These are phyloP conservation scores for Amanita thiersii DNA, from an alignment of 768 basidiomycete species.

Conservation along the genomic window DNA sequence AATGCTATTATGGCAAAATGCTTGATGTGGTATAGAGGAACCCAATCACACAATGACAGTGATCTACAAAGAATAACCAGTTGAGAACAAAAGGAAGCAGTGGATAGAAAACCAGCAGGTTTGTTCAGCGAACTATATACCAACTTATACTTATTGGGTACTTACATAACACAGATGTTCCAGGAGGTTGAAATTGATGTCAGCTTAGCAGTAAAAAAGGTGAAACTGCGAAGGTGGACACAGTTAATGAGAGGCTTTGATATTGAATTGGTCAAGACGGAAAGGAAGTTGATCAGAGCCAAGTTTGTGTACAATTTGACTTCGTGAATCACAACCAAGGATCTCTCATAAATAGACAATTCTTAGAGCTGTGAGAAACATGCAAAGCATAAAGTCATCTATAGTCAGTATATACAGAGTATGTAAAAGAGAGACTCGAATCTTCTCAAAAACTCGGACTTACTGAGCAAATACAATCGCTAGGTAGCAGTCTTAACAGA, in stretches of 20 bases:
- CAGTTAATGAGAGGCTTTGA: too few relatives aligned
- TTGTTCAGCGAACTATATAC: too few relatives aligned
- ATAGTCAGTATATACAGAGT: background rate
- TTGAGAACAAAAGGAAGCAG: background rate
- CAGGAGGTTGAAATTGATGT: too few relatives aligned
- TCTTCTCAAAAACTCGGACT: too few relatives aligned
- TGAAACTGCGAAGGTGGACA: too few relatives aligned
- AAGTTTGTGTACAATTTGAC: background rate
- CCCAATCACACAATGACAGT: conserved; percentile 9
- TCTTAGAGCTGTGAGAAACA: conserved; percentile 11
- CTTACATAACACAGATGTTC: too few relatives aligned
- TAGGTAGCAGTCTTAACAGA: too few relatives aligned
- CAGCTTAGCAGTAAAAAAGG: too few relatives aligned
- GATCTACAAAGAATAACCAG: conserved; percentile 6
- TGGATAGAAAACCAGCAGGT: background rate
- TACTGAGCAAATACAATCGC: too few relatives aligned
- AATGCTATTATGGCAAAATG: conserved; percentile 7
- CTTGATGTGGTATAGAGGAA: conserved; percentile 3
- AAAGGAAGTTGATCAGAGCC: too few relatives aligned
- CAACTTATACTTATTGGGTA: too few relatives aligned
- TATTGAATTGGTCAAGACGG: too few relatives aligned
- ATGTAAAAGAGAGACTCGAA: conserved; percentile 1
- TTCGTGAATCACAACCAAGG: conserved; percentile 12
- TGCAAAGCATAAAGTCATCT: conserved; percentile 9
- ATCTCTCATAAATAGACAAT: conserved; percentile 14